A percentile compares a stretch with the other conserved stretches of the same genome.
Conservation (phyloP, 495 filamentous ascomycete species). For the Recurvomyces mirabilis region DNA sequence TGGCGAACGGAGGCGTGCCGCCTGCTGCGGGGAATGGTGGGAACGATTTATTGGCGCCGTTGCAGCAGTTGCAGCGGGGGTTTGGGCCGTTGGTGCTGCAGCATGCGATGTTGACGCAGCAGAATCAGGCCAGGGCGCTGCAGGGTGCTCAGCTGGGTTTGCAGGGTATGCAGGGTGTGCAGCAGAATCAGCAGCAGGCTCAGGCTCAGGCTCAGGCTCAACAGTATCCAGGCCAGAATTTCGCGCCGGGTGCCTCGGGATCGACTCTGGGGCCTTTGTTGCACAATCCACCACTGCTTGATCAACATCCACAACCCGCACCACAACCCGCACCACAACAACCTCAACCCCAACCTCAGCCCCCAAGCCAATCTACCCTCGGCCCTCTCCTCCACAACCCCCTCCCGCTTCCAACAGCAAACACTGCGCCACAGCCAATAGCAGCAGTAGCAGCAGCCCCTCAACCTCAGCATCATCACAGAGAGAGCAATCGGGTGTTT, state of each 20-base stretch:
- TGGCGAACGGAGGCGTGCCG: not conserved
- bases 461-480: slow-evolving; percentile 26
- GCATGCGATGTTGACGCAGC: not conserved
- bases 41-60: no score
- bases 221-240: no score
- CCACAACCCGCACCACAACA: not conserved
- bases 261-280: no score
- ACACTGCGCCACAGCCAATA: not conserved
- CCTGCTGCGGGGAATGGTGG: not conserved
- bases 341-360: not conserved
- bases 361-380: no score
- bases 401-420: not conserved
- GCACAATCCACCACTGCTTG: no score
- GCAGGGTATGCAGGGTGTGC: no score
- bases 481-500: slow-evolving; percentile 57
- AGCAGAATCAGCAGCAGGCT: not conserved
- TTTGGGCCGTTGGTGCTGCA: not conserved
- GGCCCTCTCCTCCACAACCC: no score
- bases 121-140: not conserved
- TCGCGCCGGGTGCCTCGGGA: no score
- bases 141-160: no score
- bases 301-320: no score
- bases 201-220: not conserved
- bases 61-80: not conserved
- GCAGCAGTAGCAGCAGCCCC: slow-evolving; percentile 4